Conservation (phyloP, 768 basidiomycete species). For the Fomitopsis pulvina region DNA sequence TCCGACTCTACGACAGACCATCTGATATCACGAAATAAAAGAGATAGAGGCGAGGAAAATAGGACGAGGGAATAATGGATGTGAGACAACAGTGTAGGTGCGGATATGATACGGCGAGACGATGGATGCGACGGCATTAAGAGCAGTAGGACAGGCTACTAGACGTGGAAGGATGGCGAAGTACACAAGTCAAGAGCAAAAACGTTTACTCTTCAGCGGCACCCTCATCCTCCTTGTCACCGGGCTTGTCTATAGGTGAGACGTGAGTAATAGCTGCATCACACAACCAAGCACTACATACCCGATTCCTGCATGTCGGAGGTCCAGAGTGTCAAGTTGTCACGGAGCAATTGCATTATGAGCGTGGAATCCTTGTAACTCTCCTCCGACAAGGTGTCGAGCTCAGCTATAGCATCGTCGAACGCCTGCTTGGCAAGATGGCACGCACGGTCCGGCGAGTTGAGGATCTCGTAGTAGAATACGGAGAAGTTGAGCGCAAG, state of each 20-base stretch:
- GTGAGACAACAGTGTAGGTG: slow-evolving; percentile 7
- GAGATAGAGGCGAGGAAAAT: slow-evolving; percentile 11
- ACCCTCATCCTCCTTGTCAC: slow-evolving; percentile 64
- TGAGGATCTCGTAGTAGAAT: slow-evolving; percentile 99
- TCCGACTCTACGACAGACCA: neutral
- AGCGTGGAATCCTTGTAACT: slow-evolving; percentile 99
- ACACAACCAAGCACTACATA: slow-evolving; percentile 28
- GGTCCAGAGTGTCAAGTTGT: slow-evolving; percentile 98
- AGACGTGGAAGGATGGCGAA: neutral
- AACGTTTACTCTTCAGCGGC: slow-evolving; percentile 55
- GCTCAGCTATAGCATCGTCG: slow-evolving; percentile 97
- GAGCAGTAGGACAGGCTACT: slow-evolving; percentile 16
- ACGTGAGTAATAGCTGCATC: slow-evolving; percentile 1
- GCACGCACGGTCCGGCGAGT: slow-evolving; percentile 97
- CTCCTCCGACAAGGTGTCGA: slow-evolving; percentile 97
- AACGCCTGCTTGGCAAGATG: slow-evolving; percentile 99
- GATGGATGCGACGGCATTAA: slow-evolving; percentile 15
- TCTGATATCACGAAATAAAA: slow-evolving; percentile 8
- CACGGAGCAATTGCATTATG: slow-evolving; percentile 94
- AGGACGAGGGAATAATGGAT: slow-evolving; percentile 6
- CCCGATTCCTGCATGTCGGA: slow-evolving; percentile 95
- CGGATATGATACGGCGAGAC: slow-evolving; percentile 23
- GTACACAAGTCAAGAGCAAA: slow-evolving; percentile 1
- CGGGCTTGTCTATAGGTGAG: slow-evolving; percentile 50
- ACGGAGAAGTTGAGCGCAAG: slow-evolving; percentile 99